Percentiles rank a stretch among this genome's conserved stretches.
These are phyloP conservation scores for Saccharomycopsis sp. DNA, from an alignment of 805 yeast genomes.

Conservation along the genomic window DNA sequence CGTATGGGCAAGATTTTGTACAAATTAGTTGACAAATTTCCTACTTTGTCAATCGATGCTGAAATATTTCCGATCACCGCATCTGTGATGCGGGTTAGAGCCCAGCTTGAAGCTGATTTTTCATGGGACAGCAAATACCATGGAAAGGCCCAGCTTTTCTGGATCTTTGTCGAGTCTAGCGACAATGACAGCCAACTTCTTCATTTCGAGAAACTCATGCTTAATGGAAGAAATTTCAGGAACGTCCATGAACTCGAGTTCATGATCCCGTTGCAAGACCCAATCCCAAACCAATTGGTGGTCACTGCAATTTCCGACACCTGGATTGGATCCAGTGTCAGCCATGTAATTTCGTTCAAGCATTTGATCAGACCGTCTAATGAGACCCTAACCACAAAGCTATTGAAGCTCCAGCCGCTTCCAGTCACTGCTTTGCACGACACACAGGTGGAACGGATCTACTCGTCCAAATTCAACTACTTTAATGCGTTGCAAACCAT, in stretches of 20 bases:
- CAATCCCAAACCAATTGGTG: conserved; percentile 83
- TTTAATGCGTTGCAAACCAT: conserved; percentile 99
- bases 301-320: conserved; percentile 74
- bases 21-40: conserved; percentile 62
- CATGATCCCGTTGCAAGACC: conserved; percentile 81
- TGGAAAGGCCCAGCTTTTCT: conserved; percentile 79
- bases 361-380: conserved; percentile 84
- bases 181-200: conserved; percentile 57
- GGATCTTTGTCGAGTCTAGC: conserved; percentile 90
- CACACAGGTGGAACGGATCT: conserved; percentile 58
- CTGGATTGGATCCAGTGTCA: conserved; percentile 84
- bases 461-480: conserved; percentile 62
- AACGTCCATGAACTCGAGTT: conserved; percentile 72
- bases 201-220: conserved; percentile 75
- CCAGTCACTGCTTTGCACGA: conserved; percentile 78
- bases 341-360: conserved; percentile 76
- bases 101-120: conserved; percentile 67
- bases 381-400: conserved; percentile 76
- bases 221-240: conserved; percentile 51
- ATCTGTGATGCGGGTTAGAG: conserved; percentile 77
- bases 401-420: conserved; percentile 76
- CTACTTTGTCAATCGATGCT: conserved; percentile 65
- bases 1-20: conserved; percentile 63
- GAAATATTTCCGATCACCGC: conserved; percentile 86
- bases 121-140: conserved; percentile 78